Conservation (phyloP, 495 filamentous ascomycete species). For the Penicillium macrosclerotiorum region DNA sequence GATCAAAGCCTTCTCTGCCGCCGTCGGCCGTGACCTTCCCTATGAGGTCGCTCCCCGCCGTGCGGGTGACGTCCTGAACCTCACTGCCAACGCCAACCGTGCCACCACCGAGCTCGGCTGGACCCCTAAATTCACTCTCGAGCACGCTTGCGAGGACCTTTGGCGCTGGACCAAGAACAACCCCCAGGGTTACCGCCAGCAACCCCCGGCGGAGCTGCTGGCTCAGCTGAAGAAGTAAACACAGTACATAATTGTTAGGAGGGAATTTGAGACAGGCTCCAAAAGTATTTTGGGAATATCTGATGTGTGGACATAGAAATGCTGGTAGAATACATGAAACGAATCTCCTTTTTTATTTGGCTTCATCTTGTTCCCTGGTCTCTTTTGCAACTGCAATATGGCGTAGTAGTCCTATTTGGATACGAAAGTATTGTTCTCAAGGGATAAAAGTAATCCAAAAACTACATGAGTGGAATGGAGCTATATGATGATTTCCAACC, state of each 20-base stretch:
- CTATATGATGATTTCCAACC: neutral
- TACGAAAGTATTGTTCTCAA: no score
- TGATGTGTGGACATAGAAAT: constrained; percentile 23
- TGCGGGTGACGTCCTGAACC: constrained; percentile 87
- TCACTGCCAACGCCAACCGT: constrained; percentile 85
- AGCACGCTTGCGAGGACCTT: constrained; percentile 89
- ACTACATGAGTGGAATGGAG: neutral
- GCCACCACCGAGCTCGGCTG: constrained; percentile 87
- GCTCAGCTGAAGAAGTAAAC: constrained; percentile 64
- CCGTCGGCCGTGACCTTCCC: constrained; percentile 78
- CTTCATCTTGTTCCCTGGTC: no score
- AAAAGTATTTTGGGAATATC: constrained; percentile 4
- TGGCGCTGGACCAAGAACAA: constrained; percentile 97
- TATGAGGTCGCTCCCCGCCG: constrained; percentile 85
- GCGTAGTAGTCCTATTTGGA: no score
- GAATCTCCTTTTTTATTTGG: constrained; percentile 37
- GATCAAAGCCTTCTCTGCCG: constrained; percentile 86
- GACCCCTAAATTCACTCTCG: constrained; percentile 87
- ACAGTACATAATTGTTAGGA: neutral
- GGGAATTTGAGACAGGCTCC: no score
- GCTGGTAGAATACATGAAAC: constrained; percentile 37
- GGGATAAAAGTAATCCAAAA: neutral
- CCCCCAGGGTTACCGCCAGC: constrained; percentile 88
- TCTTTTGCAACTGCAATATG: no score
- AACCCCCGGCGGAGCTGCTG: constrained; percentile 80